Conservation (phyloP, 352 stramenopile genomes). For the Phytophthora niederhauseri region DNA sequence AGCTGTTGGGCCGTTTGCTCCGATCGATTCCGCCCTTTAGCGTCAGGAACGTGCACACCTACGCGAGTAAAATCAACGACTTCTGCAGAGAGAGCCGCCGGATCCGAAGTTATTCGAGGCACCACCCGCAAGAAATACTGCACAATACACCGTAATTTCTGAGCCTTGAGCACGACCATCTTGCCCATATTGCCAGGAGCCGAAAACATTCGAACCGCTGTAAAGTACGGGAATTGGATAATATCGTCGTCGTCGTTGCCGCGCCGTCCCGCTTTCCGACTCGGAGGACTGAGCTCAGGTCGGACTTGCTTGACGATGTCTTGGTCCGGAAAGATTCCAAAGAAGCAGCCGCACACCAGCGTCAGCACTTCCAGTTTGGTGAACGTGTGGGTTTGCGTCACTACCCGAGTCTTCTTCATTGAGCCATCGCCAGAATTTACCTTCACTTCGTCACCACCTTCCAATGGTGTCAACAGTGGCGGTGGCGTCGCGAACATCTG, state of each 20-base stretch:
- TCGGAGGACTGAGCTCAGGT: conserved; percentile 10
- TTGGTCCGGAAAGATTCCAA: conserved; percentile 65
- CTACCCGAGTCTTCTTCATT: conserved; percentile 13
- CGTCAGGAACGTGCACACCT: conserved; percentile 31
- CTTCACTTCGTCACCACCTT: conserved; percentile 9
- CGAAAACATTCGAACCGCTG: conserved; percentile 48
- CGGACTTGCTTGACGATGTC: conserved; percentile 19
- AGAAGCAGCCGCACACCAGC: conserved; percentile 66
- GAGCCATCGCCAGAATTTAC: neutral
- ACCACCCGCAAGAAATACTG: conserved; percentile 72
- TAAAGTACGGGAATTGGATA: conserved; percentile 63
- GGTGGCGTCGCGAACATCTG: conserved; percentile 48
- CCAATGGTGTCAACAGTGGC: conserved; percentile 43
- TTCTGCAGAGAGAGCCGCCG: conserved; percentile 28
- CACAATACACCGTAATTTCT: conserved; percentile 76
- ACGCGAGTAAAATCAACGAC: conserved; percentile 69
- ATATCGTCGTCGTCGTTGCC: conserved; percentile 6
- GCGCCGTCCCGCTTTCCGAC: conserved; percentile 14
- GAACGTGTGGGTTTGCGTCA: conserved; percentile 37
- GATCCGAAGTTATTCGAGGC: conserved; percentile 32
- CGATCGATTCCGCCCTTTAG: neutral
- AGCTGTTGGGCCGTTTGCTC: conserved; percentile 29
- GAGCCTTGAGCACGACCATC: conserved; percentile 47
- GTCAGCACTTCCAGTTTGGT: conserved; percentile 53
- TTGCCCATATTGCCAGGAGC: conserved; percentile 28